phyloP scores from a whole-genome alignment of 2,329 filamentous ascomycete genomes.

The Clonostachys rhizophaga region DNA sequence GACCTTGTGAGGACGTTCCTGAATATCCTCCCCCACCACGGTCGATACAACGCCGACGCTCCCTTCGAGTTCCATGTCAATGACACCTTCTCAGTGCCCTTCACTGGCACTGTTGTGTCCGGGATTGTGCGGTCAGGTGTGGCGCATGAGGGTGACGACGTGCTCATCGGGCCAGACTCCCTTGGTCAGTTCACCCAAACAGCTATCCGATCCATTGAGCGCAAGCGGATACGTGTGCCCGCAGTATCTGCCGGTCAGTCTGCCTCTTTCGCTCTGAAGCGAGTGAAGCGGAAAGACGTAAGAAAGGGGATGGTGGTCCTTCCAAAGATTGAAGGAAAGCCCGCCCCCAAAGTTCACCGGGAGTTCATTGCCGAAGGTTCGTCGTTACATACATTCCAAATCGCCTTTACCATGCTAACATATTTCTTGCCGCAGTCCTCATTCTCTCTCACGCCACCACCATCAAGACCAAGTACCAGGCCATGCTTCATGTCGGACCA shows the following conservation, averaged over 20 bases:
- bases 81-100: conserved; percentile 96
- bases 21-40: conserved; percentile 92
- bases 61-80: conserved; percentile 95
- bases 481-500: conserved; percentile 94
- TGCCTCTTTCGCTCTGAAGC: conserved; percentile 85
- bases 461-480: conserved; percentile 95
- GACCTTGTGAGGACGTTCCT: conserved; percentile 89
- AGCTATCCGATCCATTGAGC: conserved; percentile 85
- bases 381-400: conserved; percentile 5
- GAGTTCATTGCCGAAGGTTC: conserved; percentile 76
- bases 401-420: not conserved
- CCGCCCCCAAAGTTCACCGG: conserved; percentile 63
- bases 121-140: conserved; percentile 88
- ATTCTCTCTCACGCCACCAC: conserved; percentile 96
- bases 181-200: conserved; percentile 87
- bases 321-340: conserved; percentile 71
- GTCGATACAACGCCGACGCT: conserved; percentile 82
- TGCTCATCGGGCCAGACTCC: conserved; percentile 86
- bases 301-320: conserved; percentile 97
- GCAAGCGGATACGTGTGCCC: conserved; percentile 85
- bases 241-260: conserved; percentile 89
- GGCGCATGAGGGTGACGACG: conserved; percentile 83
- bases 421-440: conserved; percentile 53
- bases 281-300: conserved; percentile 85
- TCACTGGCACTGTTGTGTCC: conserved; percentile 92